Base-by-base conservation (phyloP, 2,329 filamentous ascomycete genomes). In the Neofusicoccum sp. region DNA sequence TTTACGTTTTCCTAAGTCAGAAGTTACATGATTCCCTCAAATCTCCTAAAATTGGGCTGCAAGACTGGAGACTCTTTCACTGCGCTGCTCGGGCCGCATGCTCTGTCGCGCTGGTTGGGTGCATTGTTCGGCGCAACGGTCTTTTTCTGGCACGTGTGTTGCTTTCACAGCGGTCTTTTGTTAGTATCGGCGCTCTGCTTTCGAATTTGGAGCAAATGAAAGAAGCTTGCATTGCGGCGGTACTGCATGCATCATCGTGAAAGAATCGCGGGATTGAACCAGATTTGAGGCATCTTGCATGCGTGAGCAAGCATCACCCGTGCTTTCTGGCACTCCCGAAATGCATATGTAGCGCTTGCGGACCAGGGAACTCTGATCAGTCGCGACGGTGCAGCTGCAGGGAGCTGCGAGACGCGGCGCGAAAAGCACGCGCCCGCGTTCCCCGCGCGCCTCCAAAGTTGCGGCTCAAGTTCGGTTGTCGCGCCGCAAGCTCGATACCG, bases 391-490 rank as follows among this genome's bases (percentile, higher is more conserved):
- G 6, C n/a, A 31, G 34, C 34, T 20, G 20, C 36, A 6, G n/a
- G 51, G n/a, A 56, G 51, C 51, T 31, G 40, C 33, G 26, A 44
- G 28, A 31, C 51, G 26, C 26, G 38, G 51, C 51, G 51, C 51
- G 51, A 54, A 41, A 54, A 24, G 24, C 30, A 36, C 49, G 49
- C 49, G 49, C 14, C n/a, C 51, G 51, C 51, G 51, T 56, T 28
- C 43, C 38, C 51, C 51, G 57, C 57, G 57, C 57, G 57, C 57
- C 44, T 59, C 28, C 8, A 47, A 16, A 16, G 48, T 41, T 28
- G 38, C 57, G 57, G 57, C 45, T 36, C 16, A 49, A 59, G 24
- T 49, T 40, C 57, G 57, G 57, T 36, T 59, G 57, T 59, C 45
- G 57, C 45, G 24, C 57, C 51, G 51, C 51, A 43, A 41, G 30